A percentile compares a stretch with the other conserved stretches of the same genome.
phyloP scores from a whole-genome alignment of 2,329 filamentous ascomycete genomes.

The Phialocephala subalpina region DNA sequence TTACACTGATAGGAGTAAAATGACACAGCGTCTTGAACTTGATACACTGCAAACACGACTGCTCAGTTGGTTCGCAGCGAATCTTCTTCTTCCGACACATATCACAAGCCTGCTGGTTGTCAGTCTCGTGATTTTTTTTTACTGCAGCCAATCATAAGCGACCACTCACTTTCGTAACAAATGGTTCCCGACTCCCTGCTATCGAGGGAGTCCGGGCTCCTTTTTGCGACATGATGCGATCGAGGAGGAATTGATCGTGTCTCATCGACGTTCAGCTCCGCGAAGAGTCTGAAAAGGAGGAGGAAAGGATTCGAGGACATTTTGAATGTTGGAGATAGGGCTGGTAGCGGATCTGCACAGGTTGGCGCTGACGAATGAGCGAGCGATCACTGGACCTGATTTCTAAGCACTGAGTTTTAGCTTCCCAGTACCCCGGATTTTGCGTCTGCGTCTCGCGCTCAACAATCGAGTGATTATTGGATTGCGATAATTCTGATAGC shows the following conservation, averaged over 20 bases:
- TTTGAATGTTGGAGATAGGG: neutral
- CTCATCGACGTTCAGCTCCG: neutral
- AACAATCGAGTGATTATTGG: neutral
- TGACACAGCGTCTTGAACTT: conserved; percentile 39
- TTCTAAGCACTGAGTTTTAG: neutral
- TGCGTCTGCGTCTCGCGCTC: neutral
- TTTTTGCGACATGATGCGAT: neutral
- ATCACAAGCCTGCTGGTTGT: conserved; percentile 38
- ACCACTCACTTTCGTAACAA: conserved; percentile 27
- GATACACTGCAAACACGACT: conserved; percentile 41
- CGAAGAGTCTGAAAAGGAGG: conserved; percentile 13
- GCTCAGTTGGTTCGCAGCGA: conserved; percentile 37
- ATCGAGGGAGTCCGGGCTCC: neutral
- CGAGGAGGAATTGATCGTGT: neutral
- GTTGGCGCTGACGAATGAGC: neutral
- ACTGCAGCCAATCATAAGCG: neutral
- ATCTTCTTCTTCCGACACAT: conserved; percentile 45
- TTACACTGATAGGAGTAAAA: conserved; percentile 41
- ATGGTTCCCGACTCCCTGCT: neutral
- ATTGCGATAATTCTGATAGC: neutral
- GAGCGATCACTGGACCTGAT: neutral
- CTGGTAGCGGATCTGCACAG: neutral
- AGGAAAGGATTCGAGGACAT: conserved; percentile 15
- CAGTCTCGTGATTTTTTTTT: conserved; percentile 9
- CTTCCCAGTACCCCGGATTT: neutral